Evolutionary conservation across 495 filamentous ascomycete genomes (phyloP).

Genomic region (Geoglossum glabrum): DNA sequence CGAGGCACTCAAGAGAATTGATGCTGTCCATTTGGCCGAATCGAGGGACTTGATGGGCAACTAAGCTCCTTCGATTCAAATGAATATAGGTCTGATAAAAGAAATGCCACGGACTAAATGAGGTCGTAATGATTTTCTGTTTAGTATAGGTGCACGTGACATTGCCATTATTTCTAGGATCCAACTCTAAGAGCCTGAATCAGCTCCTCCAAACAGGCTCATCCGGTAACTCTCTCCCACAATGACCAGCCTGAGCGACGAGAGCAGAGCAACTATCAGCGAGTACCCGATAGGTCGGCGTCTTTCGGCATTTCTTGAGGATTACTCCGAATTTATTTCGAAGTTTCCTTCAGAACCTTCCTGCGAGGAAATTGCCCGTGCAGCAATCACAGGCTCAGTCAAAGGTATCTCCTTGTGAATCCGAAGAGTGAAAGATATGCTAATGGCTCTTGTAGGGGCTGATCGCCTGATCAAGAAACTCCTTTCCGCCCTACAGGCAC

Average conservation of each 20-base stretch:
- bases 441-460: background rate
- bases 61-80: too few species aligned
- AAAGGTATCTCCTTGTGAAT: slow-evolving; percentile 1
- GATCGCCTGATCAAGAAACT: background rate
- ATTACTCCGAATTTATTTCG: background rate
- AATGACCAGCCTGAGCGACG: background rate
- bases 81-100: too few species aligned
- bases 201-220: too few species aligned
- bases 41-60: too few species aligned
- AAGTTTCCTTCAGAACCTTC: background rate
- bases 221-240: background rate
- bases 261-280: background rate
- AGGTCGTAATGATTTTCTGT: too few species aligned
- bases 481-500: background rate
- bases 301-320: background rate
- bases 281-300: too few species aligned
- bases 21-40: too few species aligned
- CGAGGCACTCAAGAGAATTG: too few species aligned
- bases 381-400: background rate
- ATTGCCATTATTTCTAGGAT: too few species aligned
- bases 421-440: background rate
- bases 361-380: background rate
- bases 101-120: too few species aligned
- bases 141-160: too few species aligned
- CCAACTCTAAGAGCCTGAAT: too few species aligned